Evolutionary conservation across 2,329 filamentous ascomycete genomes (phyloP).

Genomic region (Zasmidium citrigriseum): DNA sequence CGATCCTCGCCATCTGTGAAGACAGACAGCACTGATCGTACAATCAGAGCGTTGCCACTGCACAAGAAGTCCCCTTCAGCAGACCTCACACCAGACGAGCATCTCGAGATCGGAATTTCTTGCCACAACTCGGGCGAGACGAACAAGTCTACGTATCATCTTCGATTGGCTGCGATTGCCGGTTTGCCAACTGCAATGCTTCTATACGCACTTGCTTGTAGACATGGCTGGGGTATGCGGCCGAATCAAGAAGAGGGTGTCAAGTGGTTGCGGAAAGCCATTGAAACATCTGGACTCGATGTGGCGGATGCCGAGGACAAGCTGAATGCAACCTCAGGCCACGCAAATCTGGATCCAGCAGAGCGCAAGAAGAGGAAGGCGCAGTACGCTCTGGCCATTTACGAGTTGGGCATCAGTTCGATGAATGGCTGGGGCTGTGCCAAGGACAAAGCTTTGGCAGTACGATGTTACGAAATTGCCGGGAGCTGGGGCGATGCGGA

Average conservation of each 20-base stretch:
- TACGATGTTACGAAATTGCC: constrained; percentile 95
- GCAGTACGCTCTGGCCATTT: constrained; percentile 92
- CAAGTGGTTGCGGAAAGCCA: constrained; percentile 87
- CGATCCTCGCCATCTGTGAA: constrained; percentile 35
- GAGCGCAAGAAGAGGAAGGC: constrained; percentile 83
- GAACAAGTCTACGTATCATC: constrained; percentile 93
- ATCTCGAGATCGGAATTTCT: constrained; percentile 85
- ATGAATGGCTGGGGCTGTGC: constrained; percentile 98
- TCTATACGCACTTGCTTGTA: constrained; percentile 88
- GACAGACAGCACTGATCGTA: constrained; percentile 44
- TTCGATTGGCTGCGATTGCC: constrained; percentile 82
- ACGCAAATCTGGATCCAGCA: constrained; percentile 32
- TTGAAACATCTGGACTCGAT: constrained; percentile 82
- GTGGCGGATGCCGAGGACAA: constrained; percentile 61
- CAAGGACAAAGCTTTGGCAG: constrained; percentile 82
- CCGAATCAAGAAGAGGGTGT: constrained; percentile 88
- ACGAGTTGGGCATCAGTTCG: constrained; percentile 93
- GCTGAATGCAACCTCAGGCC: constrained; percentile 12
- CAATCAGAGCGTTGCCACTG: constrained; percentile 45
- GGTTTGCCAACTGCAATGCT: constrained; percentile 94
- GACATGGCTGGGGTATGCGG: constrained; percentile 97
- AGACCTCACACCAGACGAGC: constrained; percentile 80
- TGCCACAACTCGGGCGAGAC: constrained; percentile 85
- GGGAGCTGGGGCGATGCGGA: constrained; percentile 94
- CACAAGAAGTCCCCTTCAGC: constrained; percentile 57